phyloP scores from a whole-genome alignment of 2,329 filamentous ascomycete genomes.

The Nemania sp. region DNA sequence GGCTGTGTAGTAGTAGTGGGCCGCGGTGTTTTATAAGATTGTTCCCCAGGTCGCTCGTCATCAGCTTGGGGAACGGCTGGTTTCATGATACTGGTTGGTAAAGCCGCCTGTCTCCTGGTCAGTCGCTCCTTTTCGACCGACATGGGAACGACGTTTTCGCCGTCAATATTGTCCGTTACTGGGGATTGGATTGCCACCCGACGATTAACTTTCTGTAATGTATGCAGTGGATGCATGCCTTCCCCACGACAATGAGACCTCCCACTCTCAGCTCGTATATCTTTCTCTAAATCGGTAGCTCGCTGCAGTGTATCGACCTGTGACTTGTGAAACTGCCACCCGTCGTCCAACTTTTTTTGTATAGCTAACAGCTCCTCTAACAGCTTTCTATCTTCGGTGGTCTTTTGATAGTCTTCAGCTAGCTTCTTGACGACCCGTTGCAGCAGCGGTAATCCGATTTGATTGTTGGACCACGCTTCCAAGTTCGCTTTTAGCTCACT shows the following conservation, averaged over 20 bases:
- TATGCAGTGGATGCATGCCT: not conserved
- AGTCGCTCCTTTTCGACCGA: constrained; percentile 39
- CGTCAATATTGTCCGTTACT: constrained; percentile 26
- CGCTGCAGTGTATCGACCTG: constrained; percentile 19
- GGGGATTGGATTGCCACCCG: constrained; percentile 37
- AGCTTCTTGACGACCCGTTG: constrained; percentile 29
- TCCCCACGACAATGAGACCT: not conserved
- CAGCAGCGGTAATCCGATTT: constrained; percentile 28
- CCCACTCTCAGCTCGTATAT: not conserved
- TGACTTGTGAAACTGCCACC: constrained; percentile 26
- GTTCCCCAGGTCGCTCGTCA: constrained; percentile 4
- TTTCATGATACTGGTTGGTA: constrained; percentile 39
- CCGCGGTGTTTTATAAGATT: constrained; percentile 7
- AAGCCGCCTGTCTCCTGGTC: constrained; percentile 33
- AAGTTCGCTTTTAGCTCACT: constrained; percentile 25
- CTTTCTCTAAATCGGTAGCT: constrained; percentile 12
- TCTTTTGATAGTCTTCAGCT: constrained; percentile 25
- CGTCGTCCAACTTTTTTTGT: constrained; percentile 30
- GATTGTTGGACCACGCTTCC: constrained; percentile 32
- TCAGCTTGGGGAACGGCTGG: not conserved
- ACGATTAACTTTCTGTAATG: constrained; percentile 25
- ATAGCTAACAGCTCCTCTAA: constrained; percentile 30
- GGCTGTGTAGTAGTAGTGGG: not conserved
- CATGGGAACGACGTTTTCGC: constrained; percentile 31
- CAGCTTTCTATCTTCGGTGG: constrained; percentile 26